Conservation (phyloP, 2,329 filamentous ascomycete genomes). For the Cordyceps pruinosa region DNA sequence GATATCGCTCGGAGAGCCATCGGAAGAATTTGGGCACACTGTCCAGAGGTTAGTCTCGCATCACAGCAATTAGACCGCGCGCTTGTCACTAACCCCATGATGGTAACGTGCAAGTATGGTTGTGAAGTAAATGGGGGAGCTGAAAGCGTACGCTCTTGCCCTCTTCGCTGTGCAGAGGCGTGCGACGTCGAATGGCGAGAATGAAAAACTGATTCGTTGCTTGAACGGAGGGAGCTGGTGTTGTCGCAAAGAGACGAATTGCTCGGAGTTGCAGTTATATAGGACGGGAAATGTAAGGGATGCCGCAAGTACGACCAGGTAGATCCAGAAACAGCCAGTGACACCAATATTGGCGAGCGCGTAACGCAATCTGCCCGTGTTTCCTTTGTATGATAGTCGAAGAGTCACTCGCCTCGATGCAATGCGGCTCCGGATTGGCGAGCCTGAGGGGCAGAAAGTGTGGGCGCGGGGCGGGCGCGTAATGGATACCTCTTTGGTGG, state of each 20-base stretch:
- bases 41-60: slow-evolving; percentile 6
- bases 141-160: not conserved
- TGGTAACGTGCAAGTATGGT: not conserved
- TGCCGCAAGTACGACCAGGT: not conserved
- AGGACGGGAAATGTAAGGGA: not conserved
- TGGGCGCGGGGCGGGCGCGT: not conserved
- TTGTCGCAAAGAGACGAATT: not conserved
- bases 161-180: not conserved
- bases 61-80: not conserved
- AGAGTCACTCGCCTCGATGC: not conserved
- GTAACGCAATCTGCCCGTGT: not conserved
- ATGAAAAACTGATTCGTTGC: not conserved
- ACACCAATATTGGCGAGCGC: not conserved
- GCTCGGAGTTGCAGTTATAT: not conserved
- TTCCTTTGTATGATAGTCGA: slow-evolving; percentile 1
- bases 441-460: slow-evolving; percentile 8
- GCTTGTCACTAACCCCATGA: slow-evolving; percentile 8
- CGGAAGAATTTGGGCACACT: slow-evolving; percentile 87
- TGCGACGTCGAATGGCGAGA: not conserved
- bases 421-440: not conserved
- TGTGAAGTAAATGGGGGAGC: not conserved
- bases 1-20: slow-evolving; percentile 99
- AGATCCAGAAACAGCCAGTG: not conserved
- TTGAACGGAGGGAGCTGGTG: not conserved
- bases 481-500: too few species aligned